Evolutionary conservation across 768 basidiomycete genomes (phyloP), one percentile per base, ranked within the genome.

Genomic region (Tulasnella sp.): DNA sequence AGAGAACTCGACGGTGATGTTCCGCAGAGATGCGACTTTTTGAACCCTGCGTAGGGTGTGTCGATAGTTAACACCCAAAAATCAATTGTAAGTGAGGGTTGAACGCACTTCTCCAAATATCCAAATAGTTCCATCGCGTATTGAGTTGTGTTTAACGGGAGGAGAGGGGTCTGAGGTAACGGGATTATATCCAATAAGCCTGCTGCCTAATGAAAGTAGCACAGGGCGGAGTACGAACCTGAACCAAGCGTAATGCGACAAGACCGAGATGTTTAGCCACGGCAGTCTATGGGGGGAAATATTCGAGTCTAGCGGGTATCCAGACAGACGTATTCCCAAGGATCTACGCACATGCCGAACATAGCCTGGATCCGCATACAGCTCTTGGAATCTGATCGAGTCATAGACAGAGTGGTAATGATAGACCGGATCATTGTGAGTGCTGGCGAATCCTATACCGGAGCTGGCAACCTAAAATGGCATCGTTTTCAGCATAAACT

Each of bases 361-460:
- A 74, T 87, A 92, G 19, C 78, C 80, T 38, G 84, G 82, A 67
- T 92, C 90, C 19, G 77, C 85, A 62, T 84, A 91, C 53, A 77
- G 66, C 63, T 86, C 82, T 68, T 85, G 83, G 82, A 83, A 92
- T 49, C 73, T 70, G 61, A 81, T 59, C 15, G 62, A 60, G 45
- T 65, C 66, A 49, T 63, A 66, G 42, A 64, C 64, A 41, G 65
- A 65, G 52, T 68, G 73, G 64, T 90, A 91, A 68, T 90, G 87
- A 64, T 87, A 89, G 1, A 75, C 74, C 11, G 85, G 76, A 64
- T 85, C 85, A 15, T 72, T 74, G 1, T 70, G 69, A n/a, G 73
- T 71, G 8, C 69, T 63, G 1, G 63, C 62, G 59, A 76, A 78
- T 24, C 72, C 73, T 27, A 65, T 67, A 59, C 73, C 65, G 1